These are phyloP conservation scores for sorghum (Sorghum bicolor) DNA, from an alignment of 176 grass and related monocot genomes.

Conservation along the genomic window Sorghum_bicolor_NCBIv3 NC_012875.2:51561501-51562000, in stretches of 20 bases:
- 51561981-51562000: not conserved
- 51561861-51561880: not conserved
- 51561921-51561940: not conserved
- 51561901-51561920: not conserved
- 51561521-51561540: conserved; percentile 95
- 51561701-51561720: conserved; percentile 1
- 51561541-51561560: conserved; percentile 26
- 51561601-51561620: not conserved
- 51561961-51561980: conserved; percentile 8
- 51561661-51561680: not conserved
- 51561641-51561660: not conserved
- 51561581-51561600: not conserved
- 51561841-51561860: not conserved
- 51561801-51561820: not conserved
- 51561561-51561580: conserved; percentile 40
- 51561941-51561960: not conserved
- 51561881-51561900: not conserved
- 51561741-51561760: not conserved
- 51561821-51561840: not conserved
- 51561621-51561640: not conserved
- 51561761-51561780: not conserved
- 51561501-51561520: conserved; percentile 84
- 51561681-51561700: conserved; percentile 4
- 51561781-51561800: not conserved
- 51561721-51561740: conserved; percentile 3